A percentile compares a stretch with the other conserved stretches of the same genome.
Evolutionary conservation across 2,329 filamentous ascomycete genomes (phyloP).

Genomic region (Colletotrichum tamarilloi): DNA sequence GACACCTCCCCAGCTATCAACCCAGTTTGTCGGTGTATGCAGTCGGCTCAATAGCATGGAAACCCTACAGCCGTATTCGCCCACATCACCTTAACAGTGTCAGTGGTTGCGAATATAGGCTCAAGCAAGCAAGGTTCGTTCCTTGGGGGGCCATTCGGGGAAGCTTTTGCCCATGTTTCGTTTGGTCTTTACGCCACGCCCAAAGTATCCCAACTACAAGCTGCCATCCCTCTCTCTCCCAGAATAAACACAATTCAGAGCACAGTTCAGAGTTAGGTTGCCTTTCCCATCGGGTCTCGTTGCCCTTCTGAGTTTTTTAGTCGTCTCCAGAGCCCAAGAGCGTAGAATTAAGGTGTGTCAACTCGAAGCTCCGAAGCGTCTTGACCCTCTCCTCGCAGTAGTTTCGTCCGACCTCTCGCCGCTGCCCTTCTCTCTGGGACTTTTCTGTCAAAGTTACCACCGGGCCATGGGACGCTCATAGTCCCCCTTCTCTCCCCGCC

Average conservation of each 20-base stretch:
- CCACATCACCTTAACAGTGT: not conserved
- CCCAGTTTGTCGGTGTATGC: no score
- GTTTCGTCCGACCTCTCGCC: not conserved
- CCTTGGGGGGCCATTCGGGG: slow-evolving; percentile 4
- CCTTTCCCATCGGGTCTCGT: not conserved
- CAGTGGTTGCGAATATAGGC: slow-evolving; percentile 8
- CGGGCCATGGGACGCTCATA: not conserved
- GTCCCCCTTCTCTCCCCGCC: not conserved
- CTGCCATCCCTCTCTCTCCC: not conserved
- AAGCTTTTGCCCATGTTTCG: slow-evolving; percentile 35
- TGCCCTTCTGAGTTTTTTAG: not conserved
- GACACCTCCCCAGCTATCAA: not conserved
- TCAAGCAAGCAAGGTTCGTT: slow-evolving; percentile 4
- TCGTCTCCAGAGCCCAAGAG: not conserved
- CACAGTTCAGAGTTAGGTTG: not conserved
- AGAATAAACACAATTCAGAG: slow-evolving; percentile 1
- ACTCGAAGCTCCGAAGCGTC: not conserved
- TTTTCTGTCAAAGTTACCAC: not conserved
- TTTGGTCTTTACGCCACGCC: slow-evolving; percentile 2
- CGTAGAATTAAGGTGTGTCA: not conserved
- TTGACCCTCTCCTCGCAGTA: slow-evolving; percentile 8
- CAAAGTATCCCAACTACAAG: not conserved
- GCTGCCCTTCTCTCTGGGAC: not conserved
- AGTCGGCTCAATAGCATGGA: not conserved
- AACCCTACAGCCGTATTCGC: not conserved